Percentiles rank a stretch among this genome's conserved stretches.
phyloP scores from a whole-genome alignment of 2,329 filamentous ascomycete genomes.

The Aspergillus ochraceus region DNA sequence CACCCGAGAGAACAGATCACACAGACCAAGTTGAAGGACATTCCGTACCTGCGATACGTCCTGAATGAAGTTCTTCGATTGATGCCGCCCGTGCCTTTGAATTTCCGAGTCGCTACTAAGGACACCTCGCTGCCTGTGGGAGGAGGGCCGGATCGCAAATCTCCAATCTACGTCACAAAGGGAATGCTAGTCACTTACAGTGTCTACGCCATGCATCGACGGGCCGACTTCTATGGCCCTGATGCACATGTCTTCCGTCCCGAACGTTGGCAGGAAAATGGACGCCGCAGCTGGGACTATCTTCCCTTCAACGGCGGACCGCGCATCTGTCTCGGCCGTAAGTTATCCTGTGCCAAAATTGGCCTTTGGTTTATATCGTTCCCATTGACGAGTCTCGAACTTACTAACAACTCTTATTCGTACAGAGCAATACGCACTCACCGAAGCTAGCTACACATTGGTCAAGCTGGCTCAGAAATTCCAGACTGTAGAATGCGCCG shows the following conservation, averaged over 20 bases:
- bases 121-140: slow-evolving; percentile 49
- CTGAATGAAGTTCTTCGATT: slow-evolving; percentile 46
- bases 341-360: slow-evolving; percentile 15
- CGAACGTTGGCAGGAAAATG: slow-evolving; percentile 50
- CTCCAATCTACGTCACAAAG: slow-evolving; percentile 66
- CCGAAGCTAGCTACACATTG: slow-evolving; percentile 42
- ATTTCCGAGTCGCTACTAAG: slow-evolving; percentile 42
- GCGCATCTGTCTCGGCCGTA: slow-evolving; percentile 42
- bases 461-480: slow-evolving; percentile 41
- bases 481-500: slow-evolving; percentile 36
- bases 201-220: slow-evolving; percentile 71
- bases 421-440: slow-evolving; percentile 45
- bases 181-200: slow-evolving; percentile 66
- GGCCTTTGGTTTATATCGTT: background rate
- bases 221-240: slow-evolving; percentile 49
- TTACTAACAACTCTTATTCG: background rate
- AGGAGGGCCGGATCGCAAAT: slow-evolving; percentile 60
- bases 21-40: slow-evolving; percentile 44
- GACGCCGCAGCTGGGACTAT: slow-evolving; percentile 37
- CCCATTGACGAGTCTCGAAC: no score
- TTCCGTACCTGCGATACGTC: slow-evolving; percentile 41
- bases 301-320: slow-evolving; percentile 42
- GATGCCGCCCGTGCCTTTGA: slow-evolving; percentile 48
- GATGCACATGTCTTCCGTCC: slow-evolving; percentile 50
- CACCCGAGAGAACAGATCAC: slow-evolving; percentile 40